Conservation (phyloP, 164 flowering plant species). For the Vitis vinifera region DNA sequence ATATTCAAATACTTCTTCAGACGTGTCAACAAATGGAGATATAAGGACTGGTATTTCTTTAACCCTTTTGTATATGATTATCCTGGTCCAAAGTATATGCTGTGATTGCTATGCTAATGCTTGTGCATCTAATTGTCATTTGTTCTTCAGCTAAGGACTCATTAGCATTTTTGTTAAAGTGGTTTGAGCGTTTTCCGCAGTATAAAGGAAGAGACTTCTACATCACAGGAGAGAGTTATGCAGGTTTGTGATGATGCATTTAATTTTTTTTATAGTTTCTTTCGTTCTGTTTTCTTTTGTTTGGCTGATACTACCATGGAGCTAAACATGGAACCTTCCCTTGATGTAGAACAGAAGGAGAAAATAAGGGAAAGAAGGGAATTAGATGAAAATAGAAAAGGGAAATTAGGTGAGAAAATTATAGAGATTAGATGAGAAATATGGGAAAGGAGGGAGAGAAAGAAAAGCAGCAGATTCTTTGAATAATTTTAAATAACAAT, state of each 20-base stretch:
- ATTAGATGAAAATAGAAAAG: no score
- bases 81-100: background rate
- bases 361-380: no score
- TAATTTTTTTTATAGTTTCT: background rate
- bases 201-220: conserved; percentile 77
- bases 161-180: conserved; percentile 55
- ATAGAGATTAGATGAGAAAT: no score
- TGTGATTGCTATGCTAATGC: conserved; percentile 4
- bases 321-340: no score
- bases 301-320: no score
- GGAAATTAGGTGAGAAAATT: no score
- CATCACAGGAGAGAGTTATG: conserved; percentile 86
- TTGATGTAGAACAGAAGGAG: no score
- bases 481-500: no score
- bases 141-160: conserved; percentile 66
- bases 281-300: no score
- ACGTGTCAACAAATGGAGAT: conserved; percentile 70
- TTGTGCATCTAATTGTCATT: background rate
- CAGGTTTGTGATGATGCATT: conserved; percentile 39
- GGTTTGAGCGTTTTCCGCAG: conserved; percentile 84
- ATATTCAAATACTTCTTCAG: conserved; percentile 69
- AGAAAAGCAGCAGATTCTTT: no score
- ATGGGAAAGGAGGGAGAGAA: no score
- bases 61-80: background rate
- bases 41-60: conserved; percentile 64